Evolutionary conservation across 768 basidiomycete genomes (phyloP).

Genomic region (Pleurotus platypus): DNA sequence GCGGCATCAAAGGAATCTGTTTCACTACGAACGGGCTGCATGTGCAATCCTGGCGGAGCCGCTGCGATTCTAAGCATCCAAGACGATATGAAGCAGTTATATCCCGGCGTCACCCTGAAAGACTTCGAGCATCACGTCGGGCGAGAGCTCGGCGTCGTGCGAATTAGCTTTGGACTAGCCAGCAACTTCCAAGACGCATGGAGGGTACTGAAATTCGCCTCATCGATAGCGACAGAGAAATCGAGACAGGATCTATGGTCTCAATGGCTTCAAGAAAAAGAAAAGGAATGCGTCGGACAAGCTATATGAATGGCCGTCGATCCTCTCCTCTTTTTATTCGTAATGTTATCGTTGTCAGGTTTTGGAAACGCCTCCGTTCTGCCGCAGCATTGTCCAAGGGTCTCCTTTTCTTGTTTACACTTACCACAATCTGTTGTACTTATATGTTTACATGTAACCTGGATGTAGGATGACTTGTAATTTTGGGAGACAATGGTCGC

Average conservation of each 20-base stretch:
- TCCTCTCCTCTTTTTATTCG: conserved; percentile 4
- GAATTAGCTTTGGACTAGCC: conserved; percentile 76
- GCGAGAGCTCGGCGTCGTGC: conserved; percentile 68
- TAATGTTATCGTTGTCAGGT: conserved; percentile 2
- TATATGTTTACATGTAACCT: conserved; percentile 5
- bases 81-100: conserved; percentile 59
- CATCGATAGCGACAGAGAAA: conserved; percentile 38
- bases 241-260: conserved; percentile 38
- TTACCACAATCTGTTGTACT: conserved; percentile 7
- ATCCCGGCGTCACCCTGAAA: conserved; percentile 53
- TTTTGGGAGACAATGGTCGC: too few species aligned
- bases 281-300: conserved; percentile 22
- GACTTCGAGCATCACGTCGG: conserved; percentile 63
- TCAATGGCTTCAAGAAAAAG: conserved; percentile 22
- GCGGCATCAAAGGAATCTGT: conserved; percentile 61
- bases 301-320: conserved; percentile 22
- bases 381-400: not conserved
- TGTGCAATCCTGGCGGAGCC: conserved; percentile 86
- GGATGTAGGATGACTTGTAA: not conserved
- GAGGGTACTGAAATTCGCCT: conserved; percentile 48
- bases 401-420: not conserved
- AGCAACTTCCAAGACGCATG: conserved; percentile 76
- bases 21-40: conserved; percentile 79
- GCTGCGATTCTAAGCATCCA: conserved; percentile 67
- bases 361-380: not conserved